Evolutionary conservation across 768 basidiomycete genomes (phyloP), one percentile per base, ranked within the genome.

Genomic region (Rickenella mellea): DNA sequence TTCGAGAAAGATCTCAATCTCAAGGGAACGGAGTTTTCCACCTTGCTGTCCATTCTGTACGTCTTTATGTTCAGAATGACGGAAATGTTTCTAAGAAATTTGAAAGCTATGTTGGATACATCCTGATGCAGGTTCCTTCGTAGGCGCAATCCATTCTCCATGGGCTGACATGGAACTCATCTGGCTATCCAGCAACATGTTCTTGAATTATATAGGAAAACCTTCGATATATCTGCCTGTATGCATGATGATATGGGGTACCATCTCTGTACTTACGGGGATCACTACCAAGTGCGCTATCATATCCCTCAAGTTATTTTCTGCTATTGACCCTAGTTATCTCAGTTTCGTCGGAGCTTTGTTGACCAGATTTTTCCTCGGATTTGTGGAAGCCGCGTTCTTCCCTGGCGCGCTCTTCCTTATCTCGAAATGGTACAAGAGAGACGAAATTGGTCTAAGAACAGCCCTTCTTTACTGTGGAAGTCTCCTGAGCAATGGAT

Each of bases 401-500:
- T 80, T 79, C 52, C 82, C 82, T 39, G 81, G 79, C 21, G 73
- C 79, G 15, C 60, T 84, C 38, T 76, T 76, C 53, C 60, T 79
- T 2, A 61, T 80, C 20, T 78, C 77, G 1, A 77, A 74, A 53
- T 78, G 83, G 86, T 88, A 88, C 65, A 83, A 68, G 44, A 72
- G 73, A 32, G 67, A 65, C 25, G 86, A 89, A 54, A 65, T 89
- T 29, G 85, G 81, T 29, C 63, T 77, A 39, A 68, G 83, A 40
- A 82, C 73, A 10, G 80, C 84, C 5, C 55, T 82, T 36, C 66
- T 88, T 24, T 73, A 72, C 29, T 84, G 83, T 46, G 86, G 87
- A 15, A 77, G 71, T 51, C 65, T 89, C 22, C 77, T 88, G 40
- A 78, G 76, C 42, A 91, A 89, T 65, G 87, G 85, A 0, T 87